Evolutionary conservation across 805 yeast genomes (phyloP), one percentile per base, ranked within the genome.

Genomic region (Ogataea salicorniae): DNA sequence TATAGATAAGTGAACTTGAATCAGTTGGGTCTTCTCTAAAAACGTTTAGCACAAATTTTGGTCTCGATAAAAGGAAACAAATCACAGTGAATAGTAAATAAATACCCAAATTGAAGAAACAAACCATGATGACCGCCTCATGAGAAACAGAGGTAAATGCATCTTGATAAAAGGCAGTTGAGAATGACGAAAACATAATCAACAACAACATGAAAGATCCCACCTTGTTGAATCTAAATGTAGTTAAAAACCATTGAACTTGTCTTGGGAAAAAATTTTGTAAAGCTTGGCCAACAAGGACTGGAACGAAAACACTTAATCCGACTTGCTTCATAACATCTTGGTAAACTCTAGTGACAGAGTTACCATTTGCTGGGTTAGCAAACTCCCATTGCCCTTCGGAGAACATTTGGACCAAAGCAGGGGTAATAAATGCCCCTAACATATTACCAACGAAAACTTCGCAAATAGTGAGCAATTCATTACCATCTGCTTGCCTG

Each of bases 401-500:
- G 2, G 72, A 69, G 68, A 71, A 89, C 81, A 89, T 69, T 61
- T 89, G 96, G 3, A 83, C 76, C 42, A 90, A 67, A 0, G 94
- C 92, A 0, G 97, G 97, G 0, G 96, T 86, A 18, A 90, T 73
- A 58, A 90, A 90, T 0, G 94, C 94, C 2, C 97, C 97, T 39
- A 88, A 59, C 42, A 89, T 60, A 60, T 90, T 90, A 2, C 96
- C 96, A 34, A 89, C 75, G 49, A 89, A 80, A 9, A 90, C 96
- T 63, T 88, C 95, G 62, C 94, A 83, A 6, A 88, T 70, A 17
- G 95, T 83, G 45, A 89, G 67, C 16, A 60, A 51, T 54, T 80
- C 91, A 64, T 89, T 87, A 8, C 96, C 97, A 54, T 84, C 81
- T 0, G 97, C 96, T 49, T 77, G 77, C 45, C 81, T 76, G 6